These are phyloP conservation scores for Phytophthora boehmeriae DNA, from an alignment of 352 stramenopile species.

Conservation along the genomic window DNA sequence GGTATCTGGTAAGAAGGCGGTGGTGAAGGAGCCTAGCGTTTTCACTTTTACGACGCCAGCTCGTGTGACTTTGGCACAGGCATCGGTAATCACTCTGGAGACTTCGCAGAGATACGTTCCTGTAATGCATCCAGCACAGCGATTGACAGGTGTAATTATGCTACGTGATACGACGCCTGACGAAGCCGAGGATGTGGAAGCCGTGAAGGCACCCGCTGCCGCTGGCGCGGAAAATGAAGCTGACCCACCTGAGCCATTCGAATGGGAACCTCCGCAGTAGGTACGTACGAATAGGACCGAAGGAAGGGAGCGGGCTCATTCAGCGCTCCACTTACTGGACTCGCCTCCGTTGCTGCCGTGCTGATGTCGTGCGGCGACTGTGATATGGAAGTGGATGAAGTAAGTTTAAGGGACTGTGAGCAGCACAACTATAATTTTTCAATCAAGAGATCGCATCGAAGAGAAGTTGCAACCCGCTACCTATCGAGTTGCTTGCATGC, in stretches of 20 bases:
- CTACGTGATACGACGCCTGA: conserved; percentile 94
- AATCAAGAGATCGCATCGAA: conserved; percentile 24
- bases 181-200: conserved; percentile 94
- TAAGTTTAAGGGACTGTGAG: conserved; percentile 25
- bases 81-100: conserved; percentile 91
- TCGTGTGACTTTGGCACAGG: conserved; percentile 94
- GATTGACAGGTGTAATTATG: conserved; percentile 94
- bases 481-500: too few species aligned
- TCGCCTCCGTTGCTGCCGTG: conserved; percentile 7
- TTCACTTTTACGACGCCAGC: conserved; percentile 95
- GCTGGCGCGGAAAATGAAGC: conserved; percentile 94
- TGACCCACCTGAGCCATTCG: conserved; percentile 95
- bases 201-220: conserved; percentile 90
- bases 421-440: conserved; percentile 40
- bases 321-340: conserved; percentile 10
- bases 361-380: not conserved
- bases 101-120: conserved; percentile 92
- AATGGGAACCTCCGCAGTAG: conserved; percentile 92
- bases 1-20: conserved; percentile 50
- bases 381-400: conserved; percentile 19
- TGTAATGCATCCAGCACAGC: conserved; percentile 71
- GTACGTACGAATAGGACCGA: conserved; percentile 30
- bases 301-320: conserved; percentile 23
- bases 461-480: too few species aligned
- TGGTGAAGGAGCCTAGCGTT: conserved; percentile 91